These are phyloP conservation scores for Pseudocercospora crystallina DNA, from an alignment of 2,329 filamentous ascomycete genomes.

Conservation along the genomic window DNA sequence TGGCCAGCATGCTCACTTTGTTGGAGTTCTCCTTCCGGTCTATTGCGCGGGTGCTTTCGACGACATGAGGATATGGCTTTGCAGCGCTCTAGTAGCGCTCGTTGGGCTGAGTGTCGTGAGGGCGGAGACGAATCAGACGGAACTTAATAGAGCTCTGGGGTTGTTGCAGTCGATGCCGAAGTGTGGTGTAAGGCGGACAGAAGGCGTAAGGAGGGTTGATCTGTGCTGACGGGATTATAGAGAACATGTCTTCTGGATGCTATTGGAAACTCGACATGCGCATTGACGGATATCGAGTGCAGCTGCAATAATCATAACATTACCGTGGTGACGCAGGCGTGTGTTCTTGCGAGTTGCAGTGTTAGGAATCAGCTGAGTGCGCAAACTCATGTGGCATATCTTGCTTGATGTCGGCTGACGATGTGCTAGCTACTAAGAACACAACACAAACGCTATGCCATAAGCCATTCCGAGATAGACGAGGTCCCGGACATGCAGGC, in stretches of 20 bases:
- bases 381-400: neutral
- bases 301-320: constrained; percentile 16
- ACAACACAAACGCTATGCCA: constrained; percentile 20
- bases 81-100: no score
- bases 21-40: no score
- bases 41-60: no score
- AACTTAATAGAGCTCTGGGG: neutral
- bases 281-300: constrained; percentile 21
- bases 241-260: constrained; percentile 18
- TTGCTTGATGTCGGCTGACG: neutral
- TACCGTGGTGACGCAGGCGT: constrained; percentile 6
- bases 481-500: constrained; percentile 6
- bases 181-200: constrained; percentile 2
- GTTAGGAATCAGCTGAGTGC: constrained; percentile 17
- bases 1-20: no score
- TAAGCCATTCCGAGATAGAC: constrained; percentile 14
- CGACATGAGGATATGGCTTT: no score
- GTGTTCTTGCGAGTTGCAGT: constrained; percentile 11
- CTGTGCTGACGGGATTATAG: constrained; percentile 1
- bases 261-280: constrained; percentile 21
- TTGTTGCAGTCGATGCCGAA: constrained; percentile 8
- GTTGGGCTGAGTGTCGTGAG: no score
- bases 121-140: no score
- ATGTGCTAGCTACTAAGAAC: constrained; percentile 16
- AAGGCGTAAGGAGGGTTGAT: neutral